Percentiles rank a stretch among this genome's conserved stretches.
Evolutionary conservation across 129 eudicot species (phyloP).

Genomic region (Saussurea involucrata): DNA sequence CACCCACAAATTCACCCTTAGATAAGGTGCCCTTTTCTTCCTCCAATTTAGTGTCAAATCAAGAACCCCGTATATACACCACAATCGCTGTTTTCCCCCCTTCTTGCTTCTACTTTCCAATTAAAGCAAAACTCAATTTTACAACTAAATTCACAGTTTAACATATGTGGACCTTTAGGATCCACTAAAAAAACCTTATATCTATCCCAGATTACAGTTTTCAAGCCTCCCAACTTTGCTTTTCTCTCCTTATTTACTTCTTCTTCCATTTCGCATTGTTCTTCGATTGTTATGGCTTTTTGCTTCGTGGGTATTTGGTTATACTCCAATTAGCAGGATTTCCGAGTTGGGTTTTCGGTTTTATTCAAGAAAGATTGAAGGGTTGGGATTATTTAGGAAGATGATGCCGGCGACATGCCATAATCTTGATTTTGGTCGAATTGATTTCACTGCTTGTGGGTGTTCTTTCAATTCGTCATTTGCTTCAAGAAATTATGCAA

Average conservation of each 20-base stretch:
- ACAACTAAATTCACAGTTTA: background rate
- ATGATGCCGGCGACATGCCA: conserved; percentile 85
- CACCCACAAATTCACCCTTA: conserved; percentile 36
- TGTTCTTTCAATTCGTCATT: conserved; percentile 59
- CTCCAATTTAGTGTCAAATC: conserved; percentile 10
- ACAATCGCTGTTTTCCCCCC: background rate
- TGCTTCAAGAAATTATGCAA: conserved; percentile 31
- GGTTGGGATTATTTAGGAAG: conserved; percentile 21
- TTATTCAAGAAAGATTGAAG: conserved; percentile 9
- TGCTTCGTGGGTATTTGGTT: conserved; percentile 16
- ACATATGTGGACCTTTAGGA: conserved; percentile 50
- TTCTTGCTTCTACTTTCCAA: conserved; percentile 16
- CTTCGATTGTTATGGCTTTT: conserved; percentile 13
- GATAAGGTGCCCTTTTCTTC: conserved; percentile 35
- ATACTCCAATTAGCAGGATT: conserved; percentile 13
- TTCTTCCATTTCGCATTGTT: conserved; percentile 17
- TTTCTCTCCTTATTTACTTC: background rate
- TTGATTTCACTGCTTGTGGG: conserved; percentile 60
- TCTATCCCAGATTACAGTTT: conserved; percentile 25
- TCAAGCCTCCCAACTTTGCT: conserved; percentile 16
- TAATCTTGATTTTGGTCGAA: conserved; percentile 63
- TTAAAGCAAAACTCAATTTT: conserved; percentile 3
- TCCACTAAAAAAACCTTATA: conserved; percentile 46
- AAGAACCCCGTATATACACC: conserved; percentile 6
- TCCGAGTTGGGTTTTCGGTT: conserved; percentile 41